Base-by-base conservation (phyloP, 106 monocot species). In the Amphibolis antarctica region DNA sequence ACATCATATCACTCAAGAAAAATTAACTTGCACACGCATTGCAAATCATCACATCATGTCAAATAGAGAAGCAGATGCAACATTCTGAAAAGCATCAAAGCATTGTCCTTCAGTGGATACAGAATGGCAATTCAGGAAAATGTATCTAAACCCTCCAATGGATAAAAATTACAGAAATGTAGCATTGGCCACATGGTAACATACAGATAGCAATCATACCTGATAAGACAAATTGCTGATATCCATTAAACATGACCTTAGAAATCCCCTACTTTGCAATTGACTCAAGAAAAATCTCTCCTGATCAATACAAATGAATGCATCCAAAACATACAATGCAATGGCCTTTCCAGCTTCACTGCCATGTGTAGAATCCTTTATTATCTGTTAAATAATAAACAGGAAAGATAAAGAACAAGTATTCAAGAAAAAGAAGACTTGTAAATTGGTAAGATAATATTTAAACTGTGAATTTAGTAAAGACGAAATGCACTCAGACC, bases 231-330 rank as follows among this genome's bases (percentile, higher is more conserved):
- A 81, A 72, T 76, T 86, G 58, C 65, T 75, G 44, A 96, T 77
- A 22, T 89, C 86, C 19, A 51, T 66, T 1, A 96, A 36, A 71
- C 79, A 83, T 42, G 79, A 84, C 66, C 74, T 77, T 5, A 86
- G 53, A 74, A 96, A 74, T 69, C 81, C 94, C 80, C 86, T 83
- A 60, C 89, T 89, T 60, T 89, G 94, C 60, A 96, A 71, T 59
- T 89, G 89, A 69, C 65, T 83, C 59, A 96, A 70, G 69, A 96
- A 86, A 75, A 79, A 86, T 22, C 60, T 77, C 0, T 96, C 89
- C 63, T 78, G 83, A 69, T 96, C 94, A 67, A 96, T 82, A 66
- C 71, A 71, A 53, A 96, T 28, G 53, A 96, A 76, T 55, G 83
- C 61, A 74, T 96, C 94, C 50, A 96, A 68, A 69, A 86, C 79